Evolutionary conservation across 495 filamentous ascomycete genomes (phyloP).

Genomic region (Penicillium goetzii): DNA sequence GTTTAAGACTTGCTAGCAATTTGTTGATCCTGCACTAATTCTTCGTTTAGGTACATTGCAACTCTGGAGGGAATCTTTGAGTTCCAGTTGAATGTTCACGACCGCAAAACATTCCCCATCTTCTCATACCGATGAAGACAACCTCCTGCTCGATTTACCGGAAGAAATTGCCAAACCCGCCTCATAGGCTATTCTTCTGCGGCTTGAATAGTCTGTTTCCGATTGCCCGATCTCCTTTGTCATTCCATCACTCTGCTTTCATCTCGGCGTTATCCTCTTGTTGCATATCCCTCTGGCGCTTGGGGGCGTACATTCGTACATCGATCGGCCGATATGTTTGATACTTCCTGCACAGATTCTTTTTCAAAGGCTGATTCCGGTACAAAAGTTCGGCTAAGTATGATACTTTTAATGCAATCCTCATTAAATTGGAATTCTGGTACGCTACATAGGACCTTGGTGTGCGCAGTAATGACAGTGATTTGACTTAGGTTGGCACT

Average conservation of each 20-base stretch:
- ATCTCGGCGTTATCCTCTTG: constrained; percentile 12
- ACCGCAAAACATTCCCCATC: constrained; percentile 66
- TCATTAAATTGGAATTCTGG: not conserved
- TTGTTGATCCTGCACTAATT: constrained; percentile 8
- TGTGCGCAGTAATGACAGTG: not conserved
- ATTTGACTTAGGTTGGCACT: too few species aligned
- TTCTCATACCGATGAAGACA: constrained; percentile 58
- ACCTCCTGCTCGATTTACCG: not conserved
- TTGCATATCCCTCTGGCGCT: constrained; percentile 29
- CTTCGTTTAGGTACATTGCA: constrained; percentile 64
- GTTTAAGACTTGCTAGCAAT: not conserved
- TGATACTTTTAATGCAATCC: constrained; percentile 13
- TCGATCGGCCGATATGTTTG: constrained; percentile 10
- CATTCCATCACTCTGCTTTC: not conserved
- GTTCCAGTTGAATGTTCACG: constrained; percentile 66
- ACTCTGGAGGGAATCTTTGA: constrained; percentile 76
- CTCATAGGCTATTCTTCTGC: not conserved
- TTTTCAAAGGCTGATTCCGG: constrained; percentile 29
- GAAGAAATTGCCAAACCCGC: not conserved
- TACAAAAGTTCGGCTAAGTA: constrained; percentile 31
- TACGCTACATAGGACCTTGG: not conserved
- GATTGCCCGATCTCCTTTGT: not conserved
- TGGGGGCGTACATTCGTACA: constrained; percentile 17
- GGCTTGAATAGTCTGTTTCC: not conserved
- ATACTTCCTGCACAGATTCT: constrained; percentile 21